A percentile compares a stretch with the other conserved stretches of the same genome.
phyloP scores from a whole-genome alignment of 352 stramenopile species.

The Hyphochytrium catenoides region DNA sequence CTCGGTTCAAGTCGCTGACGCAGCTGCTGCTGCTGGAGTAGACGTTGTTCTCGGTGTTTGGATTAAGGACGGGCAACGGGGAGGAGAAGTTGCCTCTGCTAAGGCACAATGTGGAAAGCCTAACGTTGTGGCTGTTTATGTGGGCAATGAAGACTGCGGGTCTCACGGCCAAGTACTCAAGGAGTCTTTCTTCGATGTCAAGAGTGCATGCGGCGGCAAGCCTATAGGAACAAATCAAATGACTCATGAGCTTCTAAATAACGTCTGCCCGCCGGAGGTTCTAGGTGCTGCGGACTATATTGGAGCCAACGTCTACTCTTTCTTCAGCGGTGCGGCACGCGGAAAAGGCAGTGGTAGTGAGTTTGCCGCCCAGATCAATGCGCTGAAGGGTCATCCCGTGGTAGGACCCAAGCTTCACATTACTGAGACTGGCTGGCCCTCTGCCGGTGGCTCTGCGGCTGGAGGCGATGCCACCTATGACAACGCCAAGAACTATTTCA shows the following conservation, averaged over 20 bases:
- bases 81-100: too few species aligned
- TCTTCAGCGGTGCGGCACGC: conserved; percentile 2
- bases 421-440: conserved; percentile 5
- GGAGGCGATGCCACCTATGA: not conserved
- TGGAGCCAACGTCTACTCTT: conserved; percentile 6
- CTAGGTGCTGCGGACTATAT: conserved; percentile 1
- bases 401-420: conserved; percentile 3
- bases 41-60: too few species aligned
- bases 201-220: conserved; percentile 1
- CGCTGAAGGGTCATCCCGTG: not conserved
- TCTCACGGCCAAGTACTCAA: conserved; percentile 3
- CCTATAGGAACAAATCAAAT: conserved; percentile 5
- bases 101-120: too few species aligned
- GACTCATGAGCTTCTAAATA: conserved; percentile 1
- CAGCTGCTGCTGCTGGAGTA: too few species aligned
- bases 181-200: conserved; percentile 1
- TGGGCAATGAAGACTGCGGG: conserved; percentile 7
- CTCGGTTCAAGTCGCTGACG: too few species aligned
- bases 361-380: too few species aligned
- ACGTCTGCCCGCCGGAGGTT: conserved; percentile 3
- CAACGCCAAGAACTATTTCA: conserved; percentile 4
- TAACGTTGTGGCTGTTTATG: conserved; percentile 5
- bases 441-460: conserved; percentile 1
- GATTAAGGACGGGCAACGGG: too few species aligned
- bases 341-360: too few species aligned